Conservation (phyloP, 2,329 filamentous ascomycete species). For the Blumeria graminis region DNA sequence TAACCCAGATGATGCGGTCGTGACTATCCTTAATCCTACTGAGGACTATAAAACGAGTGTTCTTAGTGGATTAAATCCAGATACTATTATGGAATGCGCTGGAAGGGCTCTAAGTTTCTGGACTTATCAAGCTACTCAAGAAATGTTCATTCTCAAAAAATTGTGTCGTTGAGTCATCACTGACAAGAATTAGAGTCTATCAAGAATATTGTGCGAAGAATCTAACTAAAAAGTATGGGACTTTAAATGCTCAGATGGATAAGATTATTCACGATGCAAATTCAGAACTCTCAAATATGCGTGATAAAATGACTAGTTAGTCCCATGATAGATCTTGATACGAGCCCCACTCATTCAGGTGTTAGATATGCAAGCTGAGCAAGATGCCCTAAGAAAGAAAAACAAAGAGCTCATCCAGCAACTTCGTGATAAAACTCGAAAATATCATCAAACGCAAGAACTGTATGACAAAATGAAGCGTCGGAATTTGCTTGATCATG, state of each 20-base stretch:
- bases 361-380: slow-evolving; percentile 32
- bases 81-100: slow-evolving; percentile 66
- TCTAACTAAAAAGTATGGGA: slow-evolving; percentile 45
- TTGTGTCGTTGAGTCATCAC: too few relatives aligned
- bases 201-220: slow-evolving; percentile 52
- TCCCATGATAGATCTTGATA: background rate
- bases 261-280: slow-evolving; percentile 55
- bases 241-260: slow-evolving; percentile 41
- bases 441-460: slow-evolving; percentile 42
- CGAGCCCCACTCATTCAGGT: background rate
- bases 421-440: slow-evolving; percentile 46
- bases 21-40: slow-evolving; percentile 47
- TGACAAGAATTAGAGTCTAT: slow-evolving; percentile 30
- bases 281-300: slow-evolving; percentile 39
- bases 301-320: slow-evolving; percentile 38
- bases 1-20: slow-evolving; percentile 51
- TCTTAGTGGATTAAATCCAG: slow-evolving; percentile 59
- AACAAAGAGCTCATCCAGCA: slow-evolving; percentile 45
- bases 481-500: slow-evolving; percentile 27
- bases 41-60: slow-evolving; percentile 83
- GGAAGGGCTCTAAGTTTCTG: slow-evolving; percentile 60
- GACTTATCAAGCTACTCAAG: slow-evolving; percentile 64
- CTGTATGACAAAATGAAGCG: slow-evolving; percentile 36
- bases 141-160: slow-evolving; percentile 33
- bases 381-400: slow-evolving; percentile 39